Evolutionary conservation across 495 filamentous ascomycete genomes (phyloP).

Genomic region (Neurospora sp.): DNA sequence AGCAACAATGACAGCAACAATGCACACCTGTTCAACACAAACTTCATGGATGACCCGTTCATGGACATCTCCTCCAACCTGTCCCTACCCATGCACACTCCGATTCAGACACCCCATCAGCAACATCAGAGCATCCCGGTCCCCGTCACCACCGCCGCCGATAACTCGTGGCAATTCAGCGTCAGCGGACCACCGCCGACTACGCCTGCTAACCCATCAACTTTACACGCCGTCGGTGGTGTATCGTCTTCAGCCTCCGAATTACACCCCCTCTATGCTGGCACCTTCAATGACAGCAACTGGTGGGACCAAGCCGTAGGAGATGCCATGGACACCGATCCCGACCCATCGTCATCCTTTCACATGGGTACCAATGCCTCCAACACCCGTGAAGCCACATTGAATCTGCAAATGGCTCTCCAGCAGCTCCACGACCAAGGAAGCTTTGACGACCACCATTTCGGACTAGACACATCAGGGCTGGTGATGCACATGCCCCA

Average conservation of each 20-base stretch:
- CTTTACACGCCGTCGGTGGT: neutral
- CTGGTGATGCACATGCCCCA: slow-evolving; percentile 33
- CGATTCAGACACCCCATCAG: slow-evolving; percentile 18
- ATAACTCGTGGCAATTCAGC: neutral
- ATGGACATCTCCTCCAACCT: slow-evolving; percentile 8
- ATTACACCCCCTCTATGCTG: neutral
- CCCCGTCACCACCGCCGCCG: neutral
- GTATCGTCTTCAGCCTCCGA: neutral
- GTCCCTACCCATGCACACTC: slow-evolving; percentile 18
- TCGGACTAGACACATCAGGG: slow-evolving; percentile 15
- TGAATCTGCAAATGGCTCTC: neutral
- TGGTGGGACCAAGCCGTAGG: slow-evolving; percentile 22
- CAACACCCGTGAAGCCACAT: neutral
- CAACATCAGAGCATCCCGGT: neutral
- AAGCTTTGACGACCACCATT: slow-evolving; percentile 19
- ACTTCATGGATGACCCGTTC: slow-evolving; percentile 31
- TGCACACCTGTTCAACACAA: slow-evolving; percentile 16
- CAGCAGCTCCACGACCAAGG: slow-evolving; percentile 4
- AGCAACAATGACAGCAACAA: neutral
- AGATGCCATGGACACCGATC: slow-evolving; percentile 15
- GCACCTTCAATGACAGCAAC: slow-evolving; percentile 4
- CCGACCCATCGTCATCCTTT: neutral
- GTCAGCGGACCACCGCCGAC: slow-evolving; percentile 1
- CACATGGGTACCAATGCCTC: slow-evolving; percentile 6
- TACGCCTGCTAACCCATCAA: slow-evolving; percentile 3